These are phyloP conservation scores for Amanita pseudoporphyria DNA, from an alignment of 768 basidiomycete genomes.

Conservation along the genomic window DNA sequence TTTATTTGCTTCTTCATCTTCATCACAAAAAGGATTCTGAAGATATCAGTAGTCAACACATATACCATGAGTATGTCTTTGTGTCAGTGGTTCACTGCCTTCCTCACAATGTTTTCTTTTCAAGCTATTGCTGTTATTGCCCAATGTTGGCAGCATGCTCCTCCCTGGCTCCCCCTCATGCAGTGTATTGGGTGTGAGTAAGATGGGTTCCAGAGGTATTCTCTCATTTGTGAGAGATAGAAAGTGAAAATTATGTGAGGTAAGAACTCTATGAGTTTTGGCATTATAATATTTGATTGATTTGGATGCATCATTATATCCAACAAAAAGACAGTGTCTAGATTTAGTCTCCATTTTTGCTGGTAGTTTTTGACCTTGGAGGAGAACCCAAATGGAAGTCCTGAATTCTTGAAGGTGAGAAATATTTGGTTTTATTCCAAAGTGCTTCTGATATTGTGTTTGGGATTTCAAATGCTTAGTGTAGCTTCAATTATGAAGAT, in stretches of 20 bases:
- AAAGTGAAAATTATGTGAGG: neutral
- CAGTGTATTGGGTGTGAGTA: too few species aligned
- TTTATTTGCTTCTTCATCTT: neutral
- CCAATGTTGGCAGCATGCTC: too few species aligned
- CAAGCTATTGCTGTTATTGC: too few species aligned
- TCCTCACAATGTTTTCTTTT: too few species aligned
- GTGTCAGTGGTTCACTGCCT: too few species aligned
- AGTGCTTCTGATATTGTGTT: constrained; percentile 14
- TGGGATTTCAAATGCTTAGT: constrained; percentile 3
- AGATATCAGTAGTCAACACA: too few species aligned
- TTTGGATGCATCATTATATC: neutral
- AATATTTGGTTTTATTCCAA: constrained; percentile 14
- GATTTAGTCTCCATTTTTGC: neutral
- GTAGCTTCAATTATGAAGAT: constrained; percentile 14
- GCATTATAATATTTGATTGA: neutral
- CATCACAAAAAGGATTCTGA: neutral
- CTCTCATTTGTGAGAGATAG: neutral
- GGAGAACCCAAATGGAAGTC: neutral
- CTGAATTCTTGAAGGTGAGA: constrained; percentile 19
- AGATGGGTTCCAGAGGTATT: too few species aligned
- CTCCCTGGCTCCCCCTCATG: neutral
- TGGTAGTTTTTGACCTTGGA: neutral
- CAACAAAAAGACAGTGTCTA: neutral
- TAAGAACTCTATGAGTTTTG: neutral
- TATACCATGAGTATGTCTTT: too few species aligned